Conservation (phyloP, 2,329 filamentous ascomycete species). For the Hyphodiscus sp. region DNA sequence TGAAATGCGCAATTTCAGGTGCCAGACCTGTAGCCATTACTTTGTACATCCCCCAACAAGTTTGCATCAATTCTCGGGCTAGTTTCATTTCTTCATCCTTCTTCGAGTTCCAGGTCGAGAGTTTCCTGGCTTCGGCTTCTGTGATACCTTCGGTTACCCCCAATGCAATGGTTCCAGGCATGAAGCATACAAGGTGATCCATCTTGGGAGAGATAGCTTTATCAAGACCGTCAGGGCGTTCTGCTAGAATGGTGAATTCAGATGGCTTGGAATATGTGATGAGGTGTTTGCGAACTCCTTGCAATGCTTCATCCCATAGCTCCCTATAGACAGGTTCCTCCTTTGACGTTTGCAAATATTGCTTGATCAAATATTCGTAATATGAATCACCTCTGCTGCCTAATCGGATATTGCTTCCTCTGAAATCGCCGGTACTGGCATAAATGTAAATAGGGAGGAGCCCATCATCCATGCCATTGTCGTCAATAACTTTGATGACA, state of each 20-base stretch:
- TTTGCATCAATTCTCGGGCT: constrained; percentile 86
- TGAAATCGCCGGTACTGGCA: constrained; percentile 70
- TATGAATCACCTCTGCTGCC: constrained; percentile 95
- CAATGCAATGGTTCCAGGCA: constrained; percentile 91
- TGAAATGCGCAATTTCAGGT: constrained; percentile 89
- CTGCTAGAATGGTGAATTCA: constrained; percentile 82
- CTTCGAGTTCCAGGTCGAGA: constrained; percentile 64
- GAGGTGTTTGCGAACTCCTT: constrained; percentile 83
- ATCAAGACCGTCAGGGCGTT: constrained; percentile 69
- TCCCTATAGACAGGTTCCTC: constrained; percentile 81
- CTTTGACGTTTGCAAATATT: constrained; percentile 88
- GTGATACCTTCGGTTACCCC: constrained; percentile 74
- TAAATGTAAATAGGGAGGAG: constrained; percentile 89
- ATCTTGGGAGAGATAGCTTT: constrained; percentile 74
- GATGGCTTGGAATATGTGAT: constrained; percentile 79
- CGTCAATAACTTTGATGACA: constrained; percentile 85
- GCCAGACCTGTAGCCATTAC: constrained; percentile 86
- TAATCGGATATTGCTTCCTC: constrained; percentile 78
- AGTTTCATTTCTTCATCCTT: constrained; percentile 84
- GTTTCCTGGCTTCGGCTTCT: constrained; percentile 67
- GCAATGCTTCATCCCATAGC: constrained; percentile 85
- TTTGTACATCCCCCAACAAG: constrained; percentile 97
- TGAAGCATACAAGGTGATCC: constrained; percentile 97
- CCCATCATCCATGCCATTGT: constrained; percentile 71
- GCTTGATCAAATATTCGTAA: constrained; percentile 98